Evolutionary conservation across 2,329 filamentous ascomycete species (phyloP).

Genomic region (Aspergillus udagawae): DNA sequence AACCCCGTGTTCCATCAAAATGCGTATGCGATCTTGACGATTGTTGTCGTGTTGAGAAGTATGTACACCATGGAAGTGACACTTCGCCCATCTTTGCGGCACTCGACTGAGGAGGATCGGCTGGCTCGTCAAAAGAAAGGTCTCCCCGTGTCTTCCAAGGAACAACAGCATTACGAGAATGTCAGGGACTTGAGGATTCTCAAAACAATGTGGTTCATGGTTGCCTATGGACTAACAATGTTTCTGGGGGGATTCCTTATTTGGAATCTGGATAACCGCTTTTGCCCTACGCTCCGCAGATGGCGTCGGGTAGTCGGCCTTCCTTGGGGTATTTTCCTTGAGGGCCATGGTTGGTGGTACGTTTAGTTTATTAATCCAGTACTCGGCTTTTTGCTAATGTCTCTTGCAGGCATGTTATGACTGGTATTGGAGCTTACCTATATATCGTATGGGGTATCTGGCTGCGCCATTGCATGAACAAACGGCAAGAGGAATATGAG

Average conservation of each 20-base stretch:
- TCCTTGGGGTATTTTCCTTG: constrained; percentile 74
- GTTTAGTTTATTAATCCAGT: constrained; percentile 17
- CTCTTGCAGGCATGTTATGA: constrained; percentile 66
- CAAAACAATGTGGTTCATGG: constrained; percentile 72
- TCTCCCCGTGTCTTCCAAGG: constrained; percentile 39
- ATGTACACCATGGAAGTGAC: constrained; percentile 73
- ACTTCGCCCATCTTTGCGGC: constrained; percentile 56
- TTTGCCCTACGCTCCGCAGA: constrained; percentile 60
- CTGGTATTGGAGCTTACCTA: constrained; percentile 75
- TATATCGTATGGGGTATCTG: constrained; percentile 83
- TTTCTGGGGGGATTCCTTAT: constrained; percentile 73
- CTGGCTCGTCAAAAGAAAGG: constrained; percentile 33
- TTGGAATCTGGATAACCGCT: constrained; percentile 77
- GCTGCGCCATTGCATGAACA: constrained; percentile 72
- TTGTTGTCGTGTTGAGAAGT: constrained; percentile 65
- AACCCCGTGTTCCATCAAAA: constrained; percentile 80
- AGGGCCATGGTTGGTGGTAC: constrained; percentile 70
- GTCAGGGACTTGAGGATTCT: constrained; percentile 55
- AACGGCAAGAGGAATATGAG: constrained; percentile 66
- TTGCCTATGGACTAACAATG: constrained; percentile 61
- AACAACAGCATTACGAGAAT: constrained; percentile 48
- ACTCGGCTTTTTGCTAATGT: constrained; percentile 11
- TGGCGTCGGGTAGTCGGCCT: constrained; percentile 68
- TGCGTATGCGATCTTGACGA: constrained; percentile 69
- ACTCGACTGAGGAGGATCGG: constrained; percentile 45